Conservation (phyloP, 2,329 filamentous ascomycete genomes). For the Neonectria faginata region DNA sequence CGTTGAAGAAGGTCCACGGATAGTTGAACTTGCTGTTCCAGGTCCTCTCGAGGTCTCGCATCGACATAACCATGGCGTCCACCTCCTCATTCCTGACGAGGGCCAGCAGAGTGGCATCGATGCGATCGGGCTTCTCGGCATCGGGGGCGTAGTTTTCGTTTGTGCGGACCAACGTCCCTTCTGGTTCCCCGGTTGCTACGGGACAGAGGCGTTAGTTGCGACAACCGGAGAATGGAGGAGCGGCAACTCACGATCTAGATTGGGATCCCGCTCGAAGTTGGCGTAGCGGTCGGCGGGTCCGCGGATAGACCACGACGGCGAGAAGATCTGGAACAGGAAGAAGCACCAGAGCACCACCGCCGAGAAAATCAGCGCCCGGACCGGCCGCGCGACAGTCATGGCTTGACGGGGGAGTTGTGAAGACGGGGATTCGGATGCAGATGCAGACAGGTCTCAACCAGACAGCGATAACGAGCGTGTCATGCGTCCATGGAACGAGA, state of each 20-base stretch:
- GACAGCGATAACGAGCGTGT: slow-evolving; percentile 14
- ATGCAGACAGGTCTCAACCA: slow-evolving; percentile 18
- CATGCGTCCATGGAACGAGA: slow-evolving; percentile 36
- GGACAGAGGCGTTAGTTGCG: slow-evolving; percentile 32
- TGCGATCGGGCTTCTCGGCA: slow-evolving; percentile 80
- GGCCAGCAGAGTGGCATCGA: slow-evolving; percentile 92
- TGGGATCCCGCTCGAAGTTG: slow-evolving; percentile 82
- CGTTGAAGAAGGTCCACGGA: slow-evolving; percentile 99
- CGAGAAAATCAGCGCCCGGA: slow-evolving; percentile 80
- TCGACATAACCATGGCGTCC: slow-evolving; percentile 84
- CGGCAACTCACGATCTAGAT: slow-evolving; percentile 79
- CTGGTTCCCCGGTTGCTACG: slow-evolving; percentile 84
- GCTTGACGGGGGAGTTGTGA: slow-evolving; percentile 41
- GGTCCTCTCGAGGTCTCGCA: slow-evolving; percentile 90
- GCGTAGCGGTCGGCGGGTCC: slow-evolving; percentile 56
- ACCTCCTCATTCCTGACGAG: slow-evolving; percentile 94
- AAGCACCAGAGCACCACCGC: slow-evolving; percentile 81
- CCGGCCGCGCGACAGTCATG: slow-evolving; percentile 89
- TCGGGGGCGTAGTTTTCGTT: slow-evolving; percentile 83
- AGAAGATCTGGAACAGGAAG: slow-evolving; percentile 81
- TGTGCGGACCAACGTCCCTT: slow-evolving; percentile 78
- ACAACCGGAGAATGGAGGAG: neutral
- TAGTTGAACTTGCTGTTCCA: slow-evolving; percentile 99
- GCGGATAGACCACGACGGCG: slow-evolving; percentile 62
- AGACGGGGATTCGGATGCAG: slow-evolving; percentile 7